Evolutionary conservation across 208 protist genomes (phyloP).

Genomic region (Trypanosoma brucei): DNA sequence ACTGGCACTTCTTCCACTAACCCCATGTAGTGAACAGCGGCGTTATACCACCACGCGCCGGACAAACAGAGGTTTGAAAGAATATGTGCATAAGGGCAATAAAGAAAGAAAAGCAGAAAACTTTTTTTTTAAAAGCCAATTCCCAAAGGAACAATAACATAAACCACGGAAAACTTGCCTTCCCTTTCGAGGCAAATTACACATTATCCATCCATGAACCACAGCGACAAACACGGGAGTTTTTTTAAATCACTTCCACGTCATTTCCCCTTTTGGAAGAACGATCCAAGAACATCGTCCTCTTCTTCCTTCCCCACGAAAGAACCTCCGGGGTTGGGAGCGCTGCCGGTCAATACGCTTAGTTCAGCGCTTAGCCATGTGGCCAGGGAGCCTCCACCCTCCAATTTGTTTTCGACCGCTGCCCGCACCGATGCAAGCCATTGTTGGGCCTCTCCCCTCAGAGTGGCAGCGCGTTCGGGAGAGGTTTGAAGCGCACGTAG

Average conservation of each 20-base stretch:
- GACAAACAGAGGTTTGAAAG: not conserved
- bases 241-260: too few species aligned
- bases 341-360: slow-evolving; percentile 43
- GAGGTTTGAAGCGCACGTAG: slow-evolving; percentile 9
- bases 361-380: slow-evolving; percentile 64
- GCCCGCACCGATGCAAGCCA: slow-evolving; percentile 30
- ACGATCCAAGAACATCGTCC: slow-evolving; percentile 48
- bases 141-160: too few species aligned
- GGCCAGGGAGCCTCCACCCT: slow-evolving; percentile 31
- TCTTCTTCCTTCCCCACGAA: slow-evolving; percentile 20
- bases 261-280: slow-evolving; percentile 30
- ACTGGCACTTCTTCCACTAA: not conserved
- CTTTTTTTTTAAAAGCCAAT: too few species aligned
- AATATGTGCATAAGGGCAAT: slow-evolving; percentile 1
- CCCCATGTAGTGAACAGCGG: too few species aligned
- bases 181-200: too few species aligned
- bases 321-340: slow-evolving; percentile 8
- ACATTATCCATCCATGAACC: too few species aligned
- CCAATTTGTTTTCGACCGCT: slow-evolving; percentile 38
- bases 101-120: not conserved
- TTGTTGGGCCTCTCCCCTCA: slow-evolving; percentile 11
- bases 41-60: too few species aligned
- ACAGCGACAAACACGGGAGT: too few species aligned
- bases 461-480: slow-evolving; percentile 7
- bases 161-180: too few species aligned